Evolutionary conservation across 768 basidiomycete genomes (phyloP), one percentile per base, ranked within the genome.

Genomic region (Rhizopogon vesiculosus): DNA sequence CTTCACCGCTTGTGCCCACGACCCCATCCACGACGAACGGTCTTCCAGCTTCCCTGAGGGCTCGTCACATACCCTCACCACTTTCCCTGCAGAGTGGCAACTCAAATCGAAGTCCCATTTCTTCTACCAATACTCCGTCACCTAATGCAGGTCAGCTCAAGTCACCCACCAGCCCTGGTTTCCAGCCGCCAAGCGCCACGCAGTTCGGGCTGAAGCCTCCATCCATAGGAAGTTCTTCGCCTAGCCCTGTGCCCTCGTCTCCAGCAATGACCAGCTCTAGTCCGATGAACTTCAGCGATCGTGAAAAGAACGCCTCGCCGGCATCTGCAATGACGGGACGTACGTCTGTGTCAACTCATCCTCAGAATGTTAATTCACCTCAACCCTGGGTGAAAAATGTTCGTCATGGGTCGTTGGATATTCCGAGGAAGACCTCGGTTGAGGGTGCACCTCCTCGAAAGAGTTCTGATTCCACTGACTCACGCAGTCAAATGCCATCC

Each of bases 121-220:
- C 57, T 9, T 22, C 45, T 9, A 16, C 52, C 72, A 25, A 25
- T 25, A 25, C 25, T 25, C 25, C 77, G 76, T 40, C 82, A 72
- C 33, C 74, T 75, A 7, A 76, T 77, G 6, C 64, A 31, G 56
- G 22, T 51, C 44, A 40, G 69, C 45, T 51, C 16, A 74, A 69
- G 31, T 62, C 73, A 2, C 73, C 75, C 10, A 66, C 69, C 0
- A 77, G 75, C 43, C 76, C 77, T 0, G 62, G 78, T 15, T 59
- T 69, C 0, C 71, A 69, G 42, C 67, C 64, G 1, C 54, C 44
- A 22, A 53, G 38, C n/a, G 58, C 61, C 0, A 53, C 63, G 4
- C 62, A 50, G 39, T 42, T 46, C 7, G 18, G 38, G 15, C 46
- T 59, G 15, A 16, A 16, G 18, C 39, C 31, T 40, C 57, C 52